A percentile compares a stretch with the other conserved stretches of the same genome.
Conservation (phyloP, 768 basidiomycete species). For the Russula compacta region DNA sequence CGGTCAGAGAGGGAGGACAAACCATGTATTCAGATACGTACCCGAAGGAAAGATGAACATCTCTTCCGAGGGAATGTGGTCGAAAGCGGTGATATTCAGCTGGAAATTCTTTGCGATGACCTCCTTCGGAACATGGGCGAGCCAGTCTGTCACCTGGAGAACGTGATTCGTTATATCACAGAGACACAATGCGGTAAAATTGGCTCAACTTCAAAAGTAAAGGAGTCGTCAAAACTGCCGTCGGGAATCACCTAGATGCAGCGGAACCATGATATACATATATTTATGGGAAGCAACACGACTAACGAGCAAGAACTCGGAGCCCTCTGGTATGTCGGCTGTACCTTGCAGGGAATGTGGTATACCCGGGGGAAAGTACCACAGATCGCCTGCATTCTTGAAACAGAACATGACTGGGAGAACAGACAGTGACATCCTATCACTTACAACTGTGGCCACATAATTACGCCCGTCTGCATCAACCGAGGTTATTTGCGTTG, state of each 20-base stretch:
- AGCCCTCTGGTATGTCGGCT: conserved; percentile 23
- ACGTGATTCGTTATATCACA: neutral
- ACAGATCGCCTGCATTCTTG: conserved; percentile 15
- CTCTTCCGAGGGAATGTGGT: conserved; percentile 25
- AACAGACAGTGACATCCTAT: neutral
- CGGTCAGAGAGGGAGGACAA: neutral
- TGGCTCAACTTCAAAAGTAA: conserved; percentile 28
- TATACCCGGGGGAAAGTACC: conserved; percentile 31
- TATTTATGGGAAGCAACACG: neutral
- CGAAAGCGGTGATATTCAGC: conserved; percentile 25
- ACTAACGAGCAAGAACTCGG: conserved; percentile 30
- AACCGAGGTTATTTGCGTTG: conserved; percentile 14
- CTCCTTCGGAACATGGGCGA: conserved; percentile 29
- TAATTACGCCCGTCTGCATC: conserved; percentile 16
- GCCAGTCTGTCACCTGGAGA: conserved; percentile 27
- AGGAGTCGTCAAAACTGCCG: conserved; percentile 29
- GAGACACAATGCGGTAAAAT: neutral
- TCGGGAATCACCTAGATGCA: conserved; percentile 28
- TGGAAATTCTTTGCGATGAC: conserved; percentile 32
- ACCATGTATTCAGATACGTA: neutral
- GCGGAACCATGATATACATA: neutral
- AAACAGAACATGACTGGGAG: neutral
- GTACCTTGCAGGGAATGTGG: conserved; percentile 33
- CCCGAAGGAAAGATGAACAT: conserved; percentile 28
- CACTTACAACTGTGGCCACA: conserved; percentile 13